phyloP scores from a whole-genome alignment of 169 alveolate genomes.

The Babesia ovata region DNA sequence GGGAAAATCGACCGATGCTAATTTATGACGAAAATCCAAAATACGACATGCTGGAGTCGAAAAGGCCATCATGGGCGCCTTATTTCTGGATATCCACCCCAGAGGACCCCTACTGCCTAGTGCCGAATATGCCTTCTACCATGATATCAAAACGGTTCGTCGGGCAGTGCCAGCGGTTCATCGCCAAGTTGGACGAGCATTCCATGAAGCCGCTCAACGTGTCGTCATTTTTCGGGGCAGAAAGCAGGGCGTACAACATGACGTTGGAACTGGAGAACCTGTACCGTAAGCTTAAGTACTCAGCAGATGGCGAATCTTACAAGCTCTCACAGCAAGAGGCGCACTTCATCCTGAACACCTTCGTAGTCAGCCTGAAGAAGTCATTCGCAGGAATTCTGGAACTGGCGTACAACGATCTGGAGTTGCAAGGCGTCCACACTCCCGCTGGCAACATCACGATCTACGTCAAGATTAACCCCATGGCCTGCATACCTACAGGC shows the following conservation, averaged over 20 bases:
- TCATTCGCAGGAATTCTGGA: slow-evolving; percentile 3
- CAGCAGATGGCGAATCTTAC: background rate
- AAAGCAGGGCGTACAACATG: slow-evolving; percentile 2
- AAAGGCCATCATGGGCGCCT: slow-evolving; percentile 19
- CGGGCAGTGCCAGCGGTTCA: slow-evolving; percentile 15
- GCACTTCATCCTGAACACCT: background rate
- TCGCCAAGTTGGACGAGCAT: slow-evolving; percentile 7
- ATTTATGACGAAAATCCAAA: background rate
- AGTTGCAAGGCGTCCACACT: background rate
- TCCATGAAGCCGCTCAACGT: slow-evolving; percentile 2
- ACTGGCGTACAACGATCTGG: slow-evolving; percentile 20
- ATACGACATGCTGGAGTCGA: background rate
- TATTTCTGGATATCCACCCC: slow-evolving; percentile 43
- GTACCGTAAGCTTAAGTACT: slow-evolving; percentile 6
- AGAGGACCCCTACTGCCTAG: slow-evolving; percentile 42
- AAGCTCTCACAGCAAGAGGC: slow-evolving; percentile 27
- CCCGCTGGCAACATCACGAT: background rate
- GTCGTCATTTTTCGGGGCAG: background rate
- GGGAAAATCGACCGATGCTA: slow-evolving; percentile 23
- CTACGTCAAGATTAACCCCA: slow-evolving; percentile 37
- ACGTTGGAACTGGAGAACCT: slow-evolving; percentile 8
- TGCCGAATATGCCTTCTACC: slow-evolving; percentile 22
- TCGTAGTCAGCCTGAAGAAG: background rate
- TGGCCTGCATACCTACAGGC: slow-evolving; percentile 19
- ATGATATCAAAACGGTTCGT: slow-evolving; percentile 22